phyloP scores from a whole-genome alignment of 106 monocot species.

The Acorus calamus region DNA sequence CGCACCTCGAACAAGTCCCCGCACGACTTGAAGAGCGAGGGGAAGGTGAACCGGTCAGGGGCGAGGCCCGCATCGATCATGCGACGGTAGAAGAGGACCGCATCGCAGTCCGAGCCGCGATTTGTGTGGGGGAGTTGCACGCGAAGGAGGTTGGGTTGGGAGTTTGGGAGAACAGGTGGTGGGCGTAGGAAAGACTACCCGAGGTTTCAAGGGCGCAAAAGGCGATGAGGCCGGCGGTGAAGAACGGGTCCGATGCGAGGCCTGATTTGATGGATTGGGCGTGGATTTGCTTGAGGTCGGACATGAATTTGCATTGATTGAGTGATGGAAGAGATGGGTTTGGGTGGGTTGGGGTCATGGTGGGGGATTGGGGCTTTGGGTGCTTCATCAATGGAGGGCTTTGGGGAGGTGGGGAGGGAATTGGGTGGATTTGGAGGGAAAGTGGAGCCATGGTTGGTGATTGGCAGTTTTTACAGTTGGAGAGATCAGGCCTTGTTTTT shows the following conservation, averaged over 20 bases:
- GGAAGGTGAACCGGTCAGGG: slow-evolving; percentile 19
- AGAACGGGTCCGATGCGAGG: slow-evolving; percentile 9
- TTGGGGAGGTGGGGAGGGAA: background rate
- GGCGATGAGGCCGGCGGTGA: slow-evolving; percentile 13
- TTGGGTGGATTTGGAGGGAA: background rate
- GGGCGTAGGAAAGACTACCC: slow-evolving; percentile 5
- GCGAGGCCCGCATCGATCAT: background rate
- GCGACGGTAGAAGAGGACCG: background rate
- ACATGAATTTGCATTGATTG: slow-evolving; percentile 6
- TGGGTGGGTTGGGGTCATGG: background rate
- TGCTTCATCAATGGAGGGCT: too few species aligned
- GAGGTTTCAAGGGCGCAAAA: background rate
- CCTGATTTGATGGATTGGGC: slow-evolving; percentile 3
- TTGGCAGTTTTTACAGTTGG: too few species aligned
- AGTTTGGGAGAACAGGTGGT: slow-evolving; percentile 8
- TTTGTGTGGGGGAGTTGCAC: slow-evolving; percentile 10
- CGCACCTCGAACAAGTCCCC: background rate
- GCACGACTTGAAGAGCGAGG: slow-evolving; percentile 18
- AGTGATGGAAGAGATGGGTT: background rate
- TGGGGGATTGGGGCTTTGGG: background rate
- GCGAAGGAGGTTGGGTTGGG: slow-evolving; percentile 19
- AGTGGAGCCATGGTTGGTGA: background rate
- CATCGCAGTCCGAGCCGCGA: background rate
- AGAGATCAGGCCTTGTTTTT: too few species aligned
- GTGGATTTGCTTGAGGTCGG: slow-evolving; percentile 14